These are phyloP conservation scores for Tetratostichococcus sp. DNA, from an alignment of 139 green algal genomes.

Conservation along the genomic window DNA sequence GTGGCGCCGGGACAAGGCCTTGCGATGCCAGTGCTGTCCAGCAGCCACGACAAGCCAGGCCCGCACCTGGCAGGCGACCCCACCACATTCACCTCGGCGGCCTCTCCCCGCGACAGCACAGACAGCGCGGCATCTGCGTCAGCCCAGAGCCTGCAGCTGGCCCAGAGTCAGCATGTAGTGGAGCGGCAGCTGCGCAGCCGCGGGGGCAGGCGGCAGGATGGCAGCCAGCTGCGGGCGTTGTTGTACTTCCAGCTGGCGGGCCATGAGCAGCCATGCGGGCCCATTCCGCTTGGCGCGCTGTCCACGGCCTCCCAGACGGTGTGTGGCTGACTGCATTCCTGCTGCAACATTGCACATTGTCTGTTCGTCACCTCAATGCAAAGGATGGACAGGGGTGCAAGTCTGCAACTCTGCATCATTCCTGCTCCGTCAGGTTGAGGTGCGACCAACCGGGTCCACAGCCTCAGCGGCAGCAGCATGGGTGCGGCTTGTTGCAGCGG, in stretches of 20 bases:
- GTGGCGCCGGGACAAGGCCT: constrained; percentile 5
- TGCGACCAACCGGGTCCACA: not conserved
- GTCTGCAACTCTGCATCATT: too few species aligned
- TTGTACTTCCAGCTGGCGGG: constrained; percentile 33
- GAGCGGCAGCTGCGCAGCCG: not conserved
- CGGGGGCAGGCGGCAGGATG: not conserved
- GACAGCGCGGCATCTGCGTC: not conserved
- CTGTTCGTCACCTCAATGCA: too few species aligned
- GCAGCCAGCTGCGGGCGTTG: constrained; percentile 5
- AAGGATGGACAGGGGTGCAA: too few species aligned
- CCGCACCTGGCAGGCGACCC: not conserved
- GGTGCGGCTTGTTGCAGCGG: constrained; percentile 27
- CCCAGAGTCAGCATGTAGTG: not conserved
- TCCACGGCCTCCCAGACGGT: constrained; percentile 5
- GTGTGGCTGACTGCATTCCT: too few species aligned
- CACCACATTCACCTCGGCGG: not conserved
- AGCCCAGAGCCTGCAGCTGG: not conserved
- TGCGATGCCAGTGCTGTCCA: constrained; percentile 14
- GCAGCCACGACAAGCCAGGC: not conserved
- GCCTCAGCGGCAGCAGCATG: not conserved
- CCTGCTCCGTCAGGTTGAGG: constrained; percentile 1
- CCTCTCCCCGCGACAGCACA: not conserved
- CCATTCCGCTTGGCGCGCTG: constrained; percentile 20
- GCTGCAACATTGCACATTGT: too few species aligned
- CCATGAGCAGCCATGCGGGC: constrained; percentile 25